Percentiles rank a stretch among this genome's conserved stretches.
Conservation (phyloP, 257 asterid species). For the Dorcoceras hygrometricum region DNA sequence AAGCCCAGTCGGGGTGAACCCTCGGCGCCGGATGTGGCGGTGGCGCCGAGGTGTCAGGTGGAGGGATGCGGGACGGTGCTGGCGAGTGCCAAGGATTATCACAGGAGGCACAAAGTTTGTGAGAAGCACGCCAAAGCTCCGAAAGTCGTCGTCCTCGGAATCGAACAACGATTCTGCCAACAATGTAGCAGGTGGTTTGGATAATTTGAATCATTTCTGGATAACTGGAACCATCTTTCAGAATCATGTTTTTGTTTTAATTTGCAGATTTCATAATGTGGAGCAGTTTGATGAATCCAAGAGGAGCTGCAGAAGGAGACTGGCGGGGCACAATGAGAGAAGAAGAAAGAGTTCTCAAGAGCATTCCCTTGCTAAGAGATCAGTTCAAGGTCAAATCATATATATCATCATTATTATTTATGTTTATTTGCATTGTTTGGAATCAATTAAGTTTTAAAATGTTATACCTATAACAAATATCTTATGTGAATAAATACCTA, state of each 20-base stretch:
- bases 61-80: conserved; percentile 55
- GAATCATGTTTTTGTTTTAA: neutral
- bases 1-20: neutral
- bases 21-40: neutral
- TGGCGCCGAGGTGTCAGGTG: conserved; percentile 59
- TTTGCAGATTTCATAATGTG: conserved; percentile 57
- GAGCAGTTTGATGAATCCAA: conserved; percentile 65
- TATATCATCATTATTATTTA: too few species aligned
- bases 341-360: conserved; percentile 65
- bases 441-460: too few species aligned
- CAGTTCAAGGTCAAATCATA: conserved; percentile 34
- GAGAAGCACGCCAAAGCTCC: conserved; percentile 70
- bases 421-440: too few species aligned
- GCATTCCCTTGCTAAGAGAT: conserved; percentile 30
- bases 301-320: conserved; percentile 69
- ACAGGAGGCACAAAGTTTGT: conserved; percentile 71
- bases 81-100: conserved; percentile 52
- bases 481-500: too few species aligned
- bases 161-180: conserved; percentile 69
- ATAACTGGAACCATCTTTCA: too few species aligned
- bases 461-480: too few species aligned
- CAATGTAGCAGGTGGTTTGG: conserved; percentile 64
- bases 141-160: conserved; percentile 47
- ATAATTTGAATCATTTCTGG: too few species aligned
- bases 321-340: conserved; percentile 74